Evolutionary conservation across 176 grass and related monocot species (phyloP).

Genomic region (Olyra latifolia): DNA sequence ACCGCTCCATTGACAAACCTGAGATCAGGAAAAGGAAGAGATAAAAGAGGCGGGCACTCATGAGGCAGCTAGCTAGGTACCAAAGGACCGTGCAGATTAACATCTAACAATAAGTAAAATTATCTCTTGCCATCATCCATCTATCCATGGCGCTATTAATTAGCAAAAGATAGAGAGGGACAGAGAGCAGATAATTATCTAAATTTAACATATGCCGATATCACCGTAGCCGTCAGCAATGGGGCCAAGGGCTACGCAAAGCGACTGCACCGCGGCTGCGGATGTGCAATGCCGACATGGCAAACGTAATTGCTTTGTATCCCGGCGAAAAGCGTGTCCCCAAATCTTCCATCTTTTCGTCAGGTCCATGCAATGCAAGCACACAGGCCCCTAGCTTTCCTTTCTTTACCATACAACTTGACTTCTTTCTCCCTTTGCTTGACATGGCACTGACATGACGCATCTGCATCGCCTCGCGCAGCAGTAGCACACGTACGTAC

Average conservation of each 20-base stretch:
- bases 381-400: neutral
- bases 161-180: neutral
- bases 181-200: neutral
- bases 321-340: neutral
- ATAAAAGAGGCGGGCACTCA: neutral
- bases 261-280: too few relatives aligned
- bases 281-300: conserved; percentile 44
- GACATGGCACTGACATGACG: conserved; percentile 29
- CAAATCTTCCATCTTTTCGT: conserved; percentile 28
- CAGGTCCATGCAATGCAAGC: conserved; percentile 19
- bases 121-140: neutral
- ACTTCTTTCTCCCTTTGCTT: neutral
- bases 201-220: conserved; percentile 29
- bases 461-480: neutral
- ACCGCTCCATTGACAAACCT: too few relatives aligned
- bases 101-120: conserved; percentile 9
- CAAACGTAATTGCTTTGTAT: conserved; percentile 36
- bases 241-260: neutral
- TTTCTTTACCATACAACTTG: conserved; percentile 19
- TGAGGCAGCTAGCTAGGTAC: neutral
- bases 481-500: too few relatives aligned
- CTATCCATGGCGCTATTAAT: neutral
- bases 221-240: neutral
- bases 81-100: too few relatives aligned
- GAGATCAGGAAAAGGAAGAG: too few relatives aligned